These are phyloP conservation scores for Agastache rugosa DNA, from an alignment of 257 asterid genomes.

Conservation along the genomic window DNA sequence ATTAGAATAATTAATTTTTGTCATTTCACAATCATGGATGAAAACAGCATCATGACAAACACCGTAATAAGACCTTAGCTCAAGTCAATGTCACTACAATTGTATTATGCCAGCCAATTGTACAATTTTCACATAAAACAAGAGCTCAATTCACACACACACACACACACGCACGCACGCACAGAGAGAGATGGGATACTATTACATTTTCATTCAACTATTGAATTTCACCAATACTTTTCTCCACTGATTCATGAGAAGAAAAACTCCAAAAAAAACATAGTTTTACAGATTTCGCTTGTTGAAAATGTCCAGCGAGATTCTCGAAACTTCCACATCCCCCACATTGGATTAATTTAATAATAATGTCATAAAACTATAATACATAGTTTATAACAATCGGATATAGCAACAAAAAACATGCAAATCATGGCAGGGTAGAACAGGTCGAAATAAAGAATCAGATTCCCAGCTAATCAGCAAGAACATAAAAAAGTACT, in stretches of 20 bases:
- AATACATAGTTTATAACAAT: conserved; percentile 1
- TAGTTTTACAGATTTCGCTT: background rate
- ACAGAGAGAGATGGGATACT: background rate
- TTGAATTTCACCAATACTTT: background rate
- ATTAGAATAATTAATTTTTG: conserved; percentile 5
- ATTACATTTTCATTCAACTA: background rate
- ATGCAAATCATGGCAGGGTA: conserved; percentile 13
- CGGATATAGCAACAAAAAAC: conserved; percentile 8
- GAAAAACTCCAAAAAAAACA: no score
- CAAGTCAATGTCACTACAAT: conserved; percentile 35
- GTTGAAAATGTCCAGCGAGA: background rate
- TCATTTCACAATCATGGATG: conserved; percentile 37
- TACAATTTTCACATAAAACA: background rate
- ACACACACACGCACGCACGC: no score
- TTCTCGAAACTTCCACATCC: conserved; percentile 11
- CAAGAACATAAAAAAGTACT: conserved; percentile 29
- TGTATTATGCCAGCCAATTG: conserved; percentile 21
- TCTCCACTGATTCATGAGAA: no score
- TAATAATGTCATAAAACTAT: background rate
- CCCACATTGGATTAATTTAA: background rate
- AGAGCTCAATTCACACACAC: no score
- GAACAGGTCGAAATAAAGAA: conserved; percentile 44
- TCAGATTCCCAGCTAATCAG: conserved; percentile 33
- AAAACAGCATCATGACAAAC: background rate
- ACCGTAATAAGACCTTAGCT: background rate